Base-by-base conservation (phyloP, 306 rosid species). In the Glycine latifolia region DNA sequence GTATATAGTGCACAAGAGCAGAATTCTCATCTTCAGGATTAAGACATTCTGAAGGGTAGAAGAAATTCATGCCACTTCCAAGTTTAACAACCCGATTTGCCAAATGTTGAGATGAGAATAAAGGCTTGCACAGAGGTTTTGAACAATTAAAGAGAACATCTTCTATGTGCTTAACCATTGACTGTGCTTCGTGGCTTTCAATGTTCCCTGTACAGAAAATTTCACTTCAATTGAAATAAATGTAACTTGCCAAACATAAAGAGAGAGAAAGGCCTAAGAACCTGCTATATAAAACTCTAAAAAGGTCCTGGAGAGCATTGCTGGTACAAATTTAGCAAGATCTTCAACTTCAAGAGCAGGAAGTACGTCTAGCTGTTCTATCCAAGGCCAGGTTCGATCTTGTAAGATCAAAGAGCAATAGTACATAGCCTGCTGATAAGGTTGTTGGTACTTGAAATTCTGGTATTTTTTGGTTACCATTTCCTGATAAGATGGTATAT, bases 371-470 rank as follows among this genome's bases (percentile, higher is more conserved):
- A 95, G 91, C 75, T 83, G 80, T 87, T 95, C 99, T 85, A 62
- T 87, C 96, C 91, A 88, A 56, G 97, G 97, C 91, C 96, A 87
- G 3, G 91, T 77, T 31, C 85, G 88, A 81, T 95, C 98, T 68
- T 83, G 82, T 58, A 95, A 88, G 79, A 95, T 87, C 88, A 95
- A 88, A 16, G 93, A 81, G 78, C 93, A 87, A 80, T 90, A 91
- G 87, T 86, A 84, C 91, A 91, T 89, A 78, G 99, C 97, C 87
- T 95, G 99, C 86, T 95, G 91, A 71, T 89, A 91, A 47, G 99
- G 99, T 86, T 95, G 92, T 86, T 83, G 92, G 85, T 93, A 93
- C 91, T 93, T 95, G 80, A 37, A 85, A 82, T 95, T 95, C 68
- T 93, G 91, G 90, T 89, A 93, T 79, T 90, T 87, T 87, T 93